These are phyloP conservation scores for Wickerhamiella azyma DNA, from an alignment of 805 yeast genomes.

Conservation along the genomic window DNA sequence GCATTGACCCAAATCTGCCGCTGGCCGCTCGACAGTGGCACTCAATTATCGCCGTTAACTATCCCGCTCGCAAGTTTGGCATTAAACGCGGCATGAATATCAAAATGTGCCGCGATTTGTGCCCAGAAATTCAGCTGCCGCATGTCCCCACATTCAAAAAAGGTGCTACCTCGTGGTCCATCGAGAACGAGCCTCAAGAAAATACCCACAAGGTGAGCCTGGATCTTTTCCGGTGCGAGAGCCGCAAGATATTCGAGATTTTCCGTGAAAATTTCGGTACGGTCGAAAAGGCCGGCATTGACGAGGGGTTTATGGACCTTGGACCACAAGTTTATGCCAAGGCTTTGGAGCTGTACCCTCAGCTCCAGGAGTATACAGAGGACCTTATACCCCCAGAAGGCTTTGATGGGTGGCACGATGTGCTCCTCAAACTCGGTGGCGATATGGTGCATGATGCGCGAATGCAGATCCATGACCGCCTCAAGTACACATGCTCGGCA, in stretches of 20 bases:
- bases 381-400: constrained; percentile 13
- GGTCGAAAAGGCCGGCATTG: constrained; percentile 91
- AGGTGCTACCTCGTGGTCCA: constrained; percentile 77
- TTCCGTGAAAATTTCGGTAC: constrained; percentile 47
- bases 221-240: constrained; percentile 83
- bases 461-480: constrained; percentile 33
- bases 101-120: constrained; percentile 53
- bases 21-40: constrained; percentile 93
- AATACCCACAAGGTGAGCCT: constrained; percentile 66
- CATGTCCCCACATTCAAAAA: constrained; percentile 90
- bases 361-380: constrained; percentile 26
- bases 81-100: constrained; percentile 65
- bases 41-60: constrained; percentile 67
- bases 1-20: constrained; percentile 54
- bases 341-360: constrained; percentile 36
- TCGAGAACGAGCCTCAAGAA: constrained; percentile 35
- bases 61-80: constrained; percentile 75
- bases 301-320: constrained; percentile 78
- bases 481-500: constrained; percentile 81
- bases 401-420: constrained; percentile 59
- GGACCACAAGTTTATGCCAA: constrained; percentile 46
- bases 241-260: constrained; percentile 60
- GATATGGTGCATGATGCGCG: constrained; percentile 43
- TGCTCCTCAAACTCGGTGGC: constrained; percentile 54
- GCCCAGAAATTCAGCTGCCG: constrained; percentile 62